Base-by-base conservation (phyloP, 108 stramenopile species). In the Nitzschia sp. region DNA sequence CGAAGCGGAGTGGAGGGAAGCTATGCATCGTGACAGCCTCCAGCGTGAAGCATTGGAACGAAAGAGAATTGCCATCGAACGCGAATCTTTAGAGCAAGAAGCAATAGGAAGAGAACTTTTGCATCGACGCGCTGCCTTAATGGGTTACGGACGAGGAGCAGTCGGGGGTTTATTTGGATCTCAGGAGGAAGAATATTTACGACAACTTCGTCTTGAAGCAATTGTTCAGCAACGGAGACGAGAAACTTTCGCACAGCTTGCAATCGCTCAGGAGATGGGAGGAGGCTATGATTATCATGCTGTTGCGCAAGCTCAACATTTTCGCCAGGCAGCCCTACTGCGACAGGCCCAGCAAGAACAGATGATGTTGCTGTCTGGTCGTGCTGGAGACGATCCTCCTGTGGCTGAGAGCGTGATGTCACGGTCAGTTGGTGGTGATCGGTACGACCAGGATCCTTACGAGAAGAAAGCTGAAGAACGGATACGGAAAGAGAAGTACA, bases 141-240 rank as follows among this genome's bases (percentile, higher is more conserved):
- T 66, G 44, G 57, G 53, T 33, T 17, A n/a, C 27, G 59, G 21
- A 23, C 6, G 13, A 41, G 6, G 9, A 9, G 38, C 38, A 9
- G 38, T 13, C 13, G 63, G 71, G 1, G 31, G 27, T 26, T 50
- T 35, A 2, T 25, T 27, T 27, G 13, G n/a, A 2, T 21, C 35
- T 4, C 65, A 58, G 53, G 73, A 74, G 30, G 32, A 32, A 9
- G 73, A 74, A 23, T 74, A 74, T 38, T 33, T 76, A 4, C 75
- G 63, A 50, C 67, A 76, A 44, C 54, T 68, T 21, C 67, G 68
- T 15, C 54, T 76, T 2, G 75, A 68, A 38, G 75, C 75, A 1
- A 23, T 76, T 17, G 75, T 69, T 15, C 75, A 69, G 36, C 67
- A 69, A 21, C 59, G 58, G 15, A 58, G 68, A 4, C 75, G 68